Evolutionary conservation across 2,329 filamentous ascomycete species (phyloP).

Genomic region (Ceratocystis variospora): DNA sequence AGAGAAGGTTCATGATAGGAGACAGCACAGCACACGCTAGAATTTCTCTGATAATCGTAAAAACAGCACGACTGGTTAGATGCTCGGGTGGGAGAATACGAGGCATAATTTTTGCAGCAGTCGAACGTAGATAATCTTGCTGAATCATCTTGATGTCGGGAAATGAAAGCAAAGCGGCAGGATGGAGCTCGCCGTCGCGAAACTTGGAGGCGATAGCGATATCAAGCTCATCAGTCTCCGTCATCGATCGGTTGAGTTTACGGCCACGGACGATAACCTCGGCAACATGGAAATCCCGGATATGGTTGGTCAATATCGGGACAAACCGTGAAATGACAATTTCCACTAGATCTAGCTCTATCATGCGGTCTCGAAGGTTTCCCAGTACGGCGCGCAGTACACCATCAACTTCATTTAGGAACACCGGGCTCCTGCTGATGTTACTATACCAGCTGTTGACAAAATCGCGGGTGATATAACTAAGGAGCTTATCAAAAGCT

Average conservation of each 20-base stretch:
- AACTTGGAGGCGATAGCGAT: constrained; percentile 93
- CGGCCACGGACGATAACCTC: constrained; percentile 76
- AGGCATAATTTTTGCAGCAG: constrained; percentile 60
- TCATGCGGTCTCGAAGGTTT: constrained; percentile 56
- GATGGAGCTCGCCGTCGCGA: constrained; percentile 72
- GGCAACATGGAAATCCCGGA: constrained; percentile 81
- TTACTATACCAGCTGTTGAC: constrained; percentile 75
- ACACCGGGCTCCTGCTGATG: constrained; percentile 69
- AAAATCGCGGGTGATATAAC: constrained; percentile 68
- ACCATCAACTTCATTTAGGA: constrained; percentile 75
- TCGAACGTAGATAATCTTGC: constrained; percentile 71
- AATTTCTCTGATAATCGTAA: constrained; percentile 71
- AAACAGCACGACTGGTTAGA: constrained; percentile 66
- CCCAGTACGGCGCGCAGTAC: constrained; percentile 59
- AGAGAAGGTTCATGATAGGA: constrained; percentile 64
- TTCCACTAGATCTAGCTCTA: constrained; percentile 70
- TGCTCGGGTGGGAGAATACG: constrained; percentile 59
- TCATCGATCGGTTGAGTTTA: constrained; percentile 77
- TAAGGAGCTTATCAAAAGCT: constrained; percentile 65
- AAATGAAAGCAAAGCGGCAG: constrained; percentile 68
- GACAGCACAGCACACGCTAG: constrained; percentile 83
- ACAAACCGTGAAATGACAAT: constrained; percentile 68
- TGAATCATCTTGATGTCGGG: constrained; percentile 74
- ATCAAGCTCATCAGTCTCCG: constrained; percentile 92
- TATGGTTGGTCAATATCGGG: constrained; percentile 75